Conservation (phyloP, 1,284 basidiomycete genomes). For the Mycosarcoma mackinlayi region DNA sequence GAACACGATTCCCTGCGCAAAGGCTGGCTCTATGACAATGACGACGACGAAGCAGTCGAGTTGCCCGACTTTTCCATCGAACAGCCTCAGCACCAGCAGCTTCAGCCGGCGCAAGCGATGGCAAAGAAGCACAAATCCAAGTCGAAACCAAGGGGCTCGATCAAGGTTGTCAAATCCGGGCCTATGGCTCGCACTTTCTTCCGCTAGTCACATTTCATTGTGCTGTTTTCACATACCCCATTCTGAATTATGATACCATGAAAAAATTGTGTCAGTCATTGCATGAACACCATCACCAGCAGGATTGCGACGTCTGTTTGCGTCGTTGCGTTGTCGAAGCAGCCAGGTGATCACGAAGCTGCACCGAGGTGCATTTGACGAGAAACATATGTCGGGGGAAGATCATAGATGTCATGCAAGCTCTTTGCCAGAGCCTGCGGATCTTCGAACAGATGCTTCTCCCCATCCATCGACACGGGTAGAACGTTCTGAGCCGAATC, state of each 20-base stretch:
- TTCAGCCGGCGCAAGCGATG: background rate
- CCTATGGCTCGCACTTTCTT: slow-evolving; percentile 43
- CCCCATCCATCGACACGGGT: slow-evolving; percentile 8
- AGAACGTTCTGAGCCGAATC: slow-evolving; percentile 31
- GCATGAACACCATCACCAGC: background rate
- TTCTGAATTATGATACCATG: slow-evolving; percentile 12
- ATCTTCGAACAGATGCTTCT: slow-evolving; percentile 28
- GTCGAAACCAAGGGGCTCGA: slow-evolving; percentile 13
- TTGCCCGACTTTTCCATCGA: slow-evolving; percentile 46
- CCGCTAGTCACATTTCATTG: slow-evolving; percentile 12
- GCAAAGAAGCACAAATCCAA: slow-evolving; percentile 18
- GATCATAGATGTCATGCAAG: slow-evolving; percentile 47
- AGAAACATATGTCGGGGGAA: slow-evolving; percentile 50
- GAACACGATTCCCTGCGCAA: slow-evolving; percentile 31
- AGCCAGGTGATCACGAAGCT: too few relatives aligned
- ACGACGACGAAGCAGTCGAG: slow-evolving; percentile 9
- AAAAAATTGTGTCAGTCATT: slow-evolving; percentile 3
- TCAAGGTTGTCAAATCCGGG: slow-evolving; percentile 33
- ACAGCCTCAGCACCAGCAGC: background rate
- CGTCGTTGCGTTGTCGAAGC: too few relatives aligned
- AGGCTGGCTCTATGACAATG: slow-evolving; percentile 37
- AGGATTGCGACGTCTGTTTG: too few relatives aligned
- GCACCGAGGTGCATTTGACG: slow-evolving; percentile 27
- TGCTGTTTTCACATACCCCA: background rate
- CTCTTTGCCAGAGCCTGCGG: slow-evolving; percentile 2